A percentile compares a stretch with the other conserved stretches of the same genome.
Evolutionary conservation across 371 early-diverging fungal genomes (phyloP).

Genomic region (Thermomucor indicae-seudaticae): DNA sequence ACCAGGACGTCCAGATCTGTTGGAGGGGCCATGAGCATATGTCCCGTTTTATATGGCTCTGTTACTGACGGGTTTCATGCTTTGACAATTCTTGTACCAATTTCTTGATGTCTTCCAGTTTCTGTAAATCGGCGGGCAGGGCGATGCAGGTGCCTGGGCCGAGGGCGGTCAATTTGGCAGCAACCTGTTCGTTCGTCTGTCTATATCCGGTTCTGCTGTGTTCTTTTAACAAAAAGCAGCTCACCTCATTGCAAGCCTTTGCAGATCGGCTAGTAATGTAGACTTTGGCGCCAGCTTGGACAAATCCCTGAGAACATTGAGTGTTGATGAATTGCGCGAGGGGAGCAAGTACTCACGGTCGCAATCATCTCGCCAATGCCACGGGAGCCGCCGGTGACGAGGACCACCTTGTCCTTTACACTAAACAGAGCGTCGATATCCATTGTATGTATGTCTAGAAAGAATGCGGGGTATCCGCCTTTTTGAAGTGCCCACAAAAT

Average conservation of each 20-base stretch:
- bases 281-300: conserved; percentile 71
- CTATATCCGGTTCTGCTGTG: background rate
- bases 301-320: conserved; percentile 52
- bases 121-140: conserved; percentile 76
- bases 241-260: conserved; percentile 56
- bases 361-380: conserved; percentile 77
- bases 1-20: conserved; percentile 78
- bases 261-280: conserved; percentile 72
- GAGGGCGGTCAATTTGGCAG: conserved; percentile 49
- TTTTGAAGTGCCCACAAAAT: too few relatives aligned
- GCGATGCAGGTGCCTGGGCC: conserved; percentile 75
- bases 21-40: background rate
- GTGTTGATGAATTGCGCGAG: background rate
- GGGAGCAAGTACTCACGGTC: conserved; percentile 22
- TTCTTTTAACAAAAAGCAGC: background rate
- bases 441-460: conserved; percentile 21
- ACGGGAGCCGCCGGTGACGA: conserved; percentile 88
- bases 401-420: conserved; percentile 84
- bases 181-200: conserved; percentile 23
- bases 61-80: conserved; percentile 51
- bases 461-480: background rate
- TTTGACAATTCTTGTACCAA: conserved; percentile 57
- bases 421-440: conserved; percentile 62
- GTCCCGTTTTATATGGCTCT: background rate
- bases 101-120: conserved; percentile 51